These are phyloP conservation scores for Coemansia sp. DNA, from an alignment of 371 early-diverging fungal genomes.

Conservation along the genomic window DNA sequence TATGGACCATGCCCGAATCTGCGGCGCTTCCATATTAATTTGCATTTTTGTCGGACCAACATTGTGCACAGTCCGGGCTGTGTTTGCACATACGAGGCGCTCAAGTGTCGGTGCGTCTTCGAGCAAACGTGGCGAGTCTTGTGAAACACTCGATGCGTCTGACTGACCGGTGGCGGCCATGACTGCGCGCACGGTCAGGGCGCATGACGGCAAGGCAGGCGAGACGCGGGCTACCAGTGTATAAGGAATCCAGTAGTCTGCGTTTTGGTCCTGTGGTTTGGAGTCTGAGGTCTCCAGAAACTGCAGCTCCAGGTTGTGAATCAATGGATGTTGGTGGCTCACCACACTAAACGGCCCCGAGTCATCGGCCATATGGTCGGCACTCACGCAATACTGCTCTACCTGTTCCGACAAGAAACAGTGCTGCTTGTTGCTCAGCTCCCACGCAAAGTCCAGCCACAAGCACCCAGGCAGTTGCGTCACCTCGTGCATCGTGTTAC, in stretches of 20 bases:
- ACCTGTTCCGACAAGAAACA: slow-evolving; percentile 24
- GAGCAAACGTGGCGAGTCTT: slow-evolving; percentile 41
- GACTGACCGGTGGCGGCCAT: slow-evolving; percentile 20
- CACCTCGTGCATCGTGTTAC: slow-evolving; percentile 2
- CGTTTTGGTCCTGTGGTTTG: not conserved
- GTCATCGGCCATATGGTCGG: slow-evolving; percentile 22
- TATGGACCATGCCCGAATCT: slow-evolving; percentile 47
- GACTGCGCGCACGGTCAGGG: slow-evolving; percentile 37
- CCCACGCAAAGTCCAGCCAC: slow-evolving; percentile 45
- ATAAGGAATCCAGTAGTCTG: slow-evolving; percentile 28
- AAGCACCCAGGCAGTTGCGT: slow-evolving; percentile 14
- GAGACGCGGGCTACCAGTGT: slow-evolving; percentile 27
- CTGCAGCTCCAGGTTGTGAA: slow-evolving; percentile 30
- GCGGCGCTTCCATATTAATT: slow-evolving; percentile 27
- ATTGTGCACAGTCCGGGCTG: not conserved
- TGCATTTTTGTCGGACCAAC: too few species aligned
- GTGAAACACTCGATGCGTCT: not conserved
- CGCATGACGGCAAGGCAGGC: slow-evolving; percentile 35
- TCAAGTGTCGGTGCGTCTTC: slow-evolving; percentile 49
- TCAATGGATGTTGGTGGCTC: slow-evolving; percentile 20
- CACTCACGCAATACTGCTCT: slow-evolving; percentile 2
- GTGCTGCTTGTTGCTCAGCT: slow-evolving; percentile 26
- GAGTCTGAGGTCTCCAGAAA: slow-evolving; percentile 21
- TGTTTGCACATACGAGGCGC: slow-evolving; percentile 1
- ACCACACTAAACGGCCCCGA: slow-evolving; percentile 13